phyloP scores from a whole-genome alignment of 1,139 yeast species.

The Magnusiomyces ingens region DNA sequence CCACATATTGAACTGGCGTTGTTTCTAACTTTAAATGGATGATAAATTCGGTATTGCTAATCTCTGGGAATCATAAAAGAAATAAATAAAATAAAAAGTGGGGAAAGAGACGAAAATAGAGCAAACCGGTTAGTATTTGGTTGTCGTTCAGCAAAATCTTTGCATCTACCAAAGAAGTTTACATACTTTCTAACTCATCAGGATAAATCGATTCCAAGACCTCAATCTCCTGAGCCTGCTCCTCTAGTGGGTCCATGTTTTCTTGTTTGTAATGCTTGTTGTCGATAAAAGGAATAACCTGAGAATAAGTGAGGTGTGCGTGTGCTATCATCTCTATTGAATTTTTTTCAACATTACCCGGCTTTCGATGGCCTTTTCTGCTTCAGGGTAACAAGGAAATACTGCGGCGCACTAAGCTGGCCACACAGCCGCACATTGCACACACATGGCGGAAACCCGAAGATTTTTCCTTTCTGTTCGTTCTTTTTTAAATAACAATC shows the following conservation, averaged over 20 bases:
- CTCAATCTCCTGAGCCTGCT: slow-evolving; percentile 72
- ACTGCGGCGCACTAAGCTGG: too few relatives aligned
- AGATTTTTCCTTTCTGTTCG: too few relatives aligned
- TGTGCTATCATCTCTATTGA: neutral
- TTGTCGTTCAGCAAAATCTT: neutral
- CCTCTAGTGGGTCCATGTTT: slow-evolving; percentile 39
- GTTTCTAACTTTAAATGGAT: slow-evolving; percentile 50
- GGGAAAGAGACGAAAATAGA: neutral
- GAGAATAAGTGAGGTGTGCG: too few relatives aligned
- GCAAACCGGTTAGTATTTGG: slow-evolving; percentile 2
- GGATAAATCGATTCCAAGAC: slow-evolving; percentile 85
- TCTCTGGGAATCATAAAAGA: slow-evolving; percentile 13
- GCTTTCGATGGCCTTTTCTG: neutral
- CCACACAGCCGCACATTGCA: too few relatives aligned
- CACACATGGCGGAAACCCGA: too few relatives aligned
- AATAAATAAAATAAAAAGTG: neutral
- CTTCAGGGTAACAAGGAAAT: neutral
- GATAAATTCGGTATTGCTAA: slow-evolving; percentile 29
- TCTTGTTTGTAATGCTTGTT: neutral
- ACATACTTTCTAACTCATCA: slow-evolving; percentile 55
- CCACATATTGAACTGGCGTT: slow-evolving; percentile 43
- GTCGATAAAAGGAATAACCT: neutral
- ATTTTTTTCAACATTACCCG: neutral
- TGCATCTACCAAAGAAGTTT: slow-evolving; percentile 9
- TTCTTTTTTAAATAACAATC: too few relatives aligned